Conservation (phyloP, 2,329 filamentous ascomycete species). For the Penicillium psychrosexuale region DNA sequence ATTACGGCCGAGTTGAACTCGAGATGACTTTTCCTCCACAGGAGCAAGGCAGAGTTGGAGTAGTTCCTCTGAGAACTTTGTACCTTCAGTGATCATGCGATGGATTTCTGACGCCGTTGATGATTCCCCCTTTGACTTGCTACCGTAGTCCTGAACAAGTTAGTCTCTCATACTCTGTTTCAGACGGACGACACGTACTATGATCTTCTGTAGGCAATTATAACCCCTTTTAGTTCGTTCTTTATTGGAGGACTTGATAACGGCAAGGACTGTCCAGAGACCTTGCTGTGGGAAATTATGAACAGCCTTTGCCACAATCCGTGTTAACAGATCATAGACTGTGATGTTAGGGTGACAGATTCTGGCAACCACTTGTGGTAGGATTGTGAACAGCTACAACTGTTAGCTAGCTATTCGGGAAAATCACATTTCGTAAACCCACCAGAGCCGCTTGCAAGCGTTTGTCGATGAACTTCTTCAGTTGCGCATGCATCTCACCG, state of each 20-base stretch:
- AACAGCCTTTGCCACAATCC: slow-evolving; percentile 84
- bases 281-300: slow-evolving; percentile 84
- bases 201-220: slow-evolving; percentile 42
- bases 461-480: slow-evolving; percentile 70
- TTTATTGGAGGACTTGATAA: slow-evolving; percentile 74
- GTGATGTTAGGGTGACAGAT: slow-evolving; percentile 80
- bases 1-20: slow-evolving; percentile 73
- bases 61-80: slow-evolving; percentile 78
- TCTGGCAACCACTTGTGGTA: slow-evolving; percentile 92
- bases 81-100: slow-evolving; percentile 70
- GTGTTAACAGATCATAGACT: slow-evolving; percentile 72
- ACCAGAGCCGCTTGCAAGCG: slow-evolving; percentile 48
- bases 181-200: slow-evolving; percentile 23
- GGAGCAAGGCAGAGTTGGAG: slow-evolving; percentile 76
- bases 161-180: slow-evolving; percentile 9
- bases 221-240: slow-evolving; percentile 61
- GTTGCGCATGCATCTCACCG: slow-evolving; percentile 65
- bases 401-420: slow-evolving; percentile 17
- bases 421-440: slow-evolving; percentile 9
- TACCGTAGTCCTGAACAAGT: slow-evolving; percentile 48
- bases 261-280: slow-evolving; percentile 83
- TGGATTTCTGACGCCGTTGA: slow-evolving; percentile 59
- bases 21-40: slow-evolving; percentile 65
- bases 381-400: slow-evolving; percentile 54
- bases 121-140: slow-evolving; percentile 44